A percentile compares a stretch with the other conserved stretches of the same genome.
Evolutionary conservation across 352 stramenopile species (phyloP).

Genomic region (Blastocystis sp.): DNA sequence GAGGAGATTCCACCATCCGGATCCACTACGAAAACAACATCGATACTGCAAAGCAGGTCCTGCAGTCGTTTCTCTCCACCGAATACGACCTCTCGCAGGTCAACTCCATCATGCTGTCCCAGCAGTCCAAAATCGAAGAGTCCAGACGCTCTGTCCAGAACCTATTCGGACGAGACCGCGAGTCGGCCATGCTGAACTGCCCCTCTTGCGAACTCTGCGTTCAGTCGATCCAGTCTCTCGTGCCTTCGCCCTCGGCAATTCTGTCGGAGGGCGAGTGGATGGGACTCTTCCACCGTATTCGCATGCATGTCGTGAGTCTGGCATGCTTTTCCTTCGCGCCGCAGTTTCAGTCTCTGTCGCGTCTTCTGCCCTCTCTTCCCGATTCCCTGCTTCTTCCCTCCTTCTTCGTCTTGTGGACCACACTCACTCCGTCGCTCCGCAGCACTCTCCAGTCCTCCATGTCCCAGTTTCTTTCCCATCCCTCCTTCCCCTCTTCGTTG

Average conservation of each 20-base stretch:
- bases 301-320: background rate
- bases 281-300: background rate
- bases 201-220: background rate
- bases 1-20: no score
- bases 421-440: background rate
- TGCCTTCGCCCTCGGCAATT: background rate
- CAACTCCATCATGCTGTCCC: no score
- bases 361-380: background rate
- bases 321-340: background rate
- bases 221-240: background rate
- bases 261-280: background rate
- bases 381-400: background rate
- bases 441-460: background rate
- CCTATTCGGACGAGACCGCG: background rate
- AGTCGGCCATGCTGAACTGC: background rate
- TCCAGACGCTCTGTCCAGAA: background rate
- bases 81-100: no score
- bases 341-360: background rate
- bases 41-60: no score
- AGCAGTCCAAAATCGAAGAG: background rate
- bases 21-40: no score
- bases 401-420: constrained; percentile 20
- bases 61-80: no score
- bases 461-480: background rate
- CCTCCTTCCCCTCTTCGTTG: background rate